phyloP scores from a whole-genome alignment of 192 early-diverging fungal species.

The Linnemannia elongata region DNA sequence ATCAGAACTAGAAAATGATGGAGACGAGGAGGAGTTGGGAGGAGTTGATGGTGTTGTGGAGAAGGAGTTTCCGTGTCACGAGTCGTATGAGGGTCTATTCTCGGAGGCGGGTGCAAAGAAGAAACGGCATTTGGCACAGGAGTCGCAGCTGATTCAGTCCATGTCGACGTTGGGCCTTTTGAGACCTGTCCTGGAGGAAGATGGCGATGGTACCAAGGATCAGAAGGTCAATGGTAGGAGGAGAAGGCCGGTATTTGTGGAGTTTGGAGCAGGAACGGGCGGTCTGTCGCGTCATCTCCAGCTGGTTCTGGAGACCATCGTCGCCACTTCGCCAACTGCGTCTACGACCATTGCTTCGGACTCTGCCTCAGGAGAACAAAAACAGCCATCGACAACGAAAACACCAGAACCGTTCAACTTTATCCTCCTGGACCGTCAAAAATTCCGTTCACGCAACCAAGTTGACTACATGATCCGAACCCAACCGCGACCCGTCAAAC shows the following conservation, averaged over 20 bases:
- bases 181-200: not conserved
- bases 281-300: conserved; percentile 50
- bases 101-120: conserved; percentile 48
- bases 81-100: conserved; percentile 34
- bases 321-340: not conserved
- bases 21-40: not conserved
- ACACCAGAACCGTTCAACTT: conserved; percentile 38
- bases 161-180: conserved; percentile 30
- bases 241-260: conserved; percentile 34
- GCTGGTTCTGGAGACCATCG: conserved; percentile 37
- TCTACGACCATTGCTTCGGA: not conserved
- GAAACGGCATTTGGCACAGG: conserved; percentile 51
- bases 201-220: not conserved
- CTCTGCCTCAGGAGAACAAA: not conserved
- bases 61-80: conserved; percentile 38
- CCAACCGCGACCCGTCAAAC: conserved; percentile 43
- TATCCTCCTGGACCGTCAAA: conserved; percentile 46
- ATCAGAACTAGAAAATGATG: not conserved
- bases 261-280: conserved; percentile 55
- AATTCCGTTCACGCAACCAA: conserved; percentile 49
- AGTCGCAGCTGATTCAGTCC: conserved; percentile 44
- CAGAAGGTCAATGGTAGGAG: not conserved
- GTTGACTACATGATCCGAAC: conserved; percentile 58
- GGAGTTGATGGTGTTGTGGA: not conserved
- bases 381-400: not conserved